Percentiles rank a stretch among this genome's conserved stretches.
phyloP scores from a whole-genome alignment of 805 yeast genomes.

The Saccharomycopsis microspora region DNA sequence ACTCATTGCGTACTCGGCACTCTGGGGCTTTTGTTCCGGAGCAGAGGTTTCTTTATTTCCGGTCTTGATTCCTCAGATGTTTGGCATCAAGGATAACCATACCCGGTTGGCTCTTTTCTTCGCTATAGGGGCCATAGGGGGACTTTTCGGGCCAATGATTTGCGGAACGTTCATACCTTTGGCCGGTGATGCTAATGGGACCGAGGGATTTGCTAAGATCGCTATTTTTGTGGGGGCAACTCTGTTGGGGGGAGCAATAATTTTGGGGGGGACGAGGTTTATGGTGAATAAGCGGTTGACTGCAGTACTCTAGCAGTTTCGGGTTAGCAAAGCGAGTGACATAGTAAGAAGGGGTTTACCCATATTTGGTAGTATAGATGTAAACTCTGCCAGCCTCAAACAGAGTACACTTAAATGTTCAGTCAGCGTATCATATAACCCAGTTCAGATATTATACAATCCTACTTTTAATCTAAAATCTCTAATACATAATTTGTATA shows the following conservation, averaged over 20 bases:
- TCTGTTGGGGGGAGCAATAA: neutral
- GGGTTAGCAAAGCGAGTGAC: too few relatives aligned
- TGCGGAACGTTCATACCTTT: conserved; percentile 26
- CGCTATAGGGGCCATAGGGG: conserved; percentile 22
- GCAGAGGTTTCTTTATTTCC: conserved; percentile 26
- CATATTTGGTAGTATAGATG: too few relatives aligned
- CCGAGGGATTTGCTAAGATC: neutral
- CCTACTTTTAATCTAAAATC: too few relatives aligned
- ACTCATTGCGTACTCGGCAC: conserved; percentile 20
- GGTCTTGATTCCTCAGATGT: conserved; percentile 24
- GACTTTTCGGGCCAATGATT: conserved; percentile 26
- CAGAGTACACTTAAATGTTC: too few relatives aligned
- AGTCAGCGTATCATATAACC: too few relatives aligned
- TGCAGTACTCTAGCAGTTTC: too few relatives aligned
- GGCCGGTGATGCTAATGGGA: neutral
- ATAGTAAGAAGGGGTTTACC: too few relatives aligned
- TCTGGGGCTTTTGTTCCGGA: conserved; percentile 28
- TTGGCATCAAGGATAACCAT: conserved; percentile 23
- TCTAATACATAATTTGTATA: too few relatives aligned
- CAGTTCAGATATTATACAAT: too few relatives aligned
- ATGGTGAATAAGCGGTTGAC: too few relatives aligned
- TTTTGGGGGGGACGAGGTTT: too few relatives aligned
- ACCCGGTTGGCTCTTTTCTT: conserved; percentile 24
- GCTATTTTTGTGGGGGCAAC: neutral
- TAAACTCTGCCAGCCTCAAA: too few relatives aligned